Base-by-base conservation (phyloP, 495 filamentous ascomycete genomes). In the Aspergillus sclerotioniger region DNA sequence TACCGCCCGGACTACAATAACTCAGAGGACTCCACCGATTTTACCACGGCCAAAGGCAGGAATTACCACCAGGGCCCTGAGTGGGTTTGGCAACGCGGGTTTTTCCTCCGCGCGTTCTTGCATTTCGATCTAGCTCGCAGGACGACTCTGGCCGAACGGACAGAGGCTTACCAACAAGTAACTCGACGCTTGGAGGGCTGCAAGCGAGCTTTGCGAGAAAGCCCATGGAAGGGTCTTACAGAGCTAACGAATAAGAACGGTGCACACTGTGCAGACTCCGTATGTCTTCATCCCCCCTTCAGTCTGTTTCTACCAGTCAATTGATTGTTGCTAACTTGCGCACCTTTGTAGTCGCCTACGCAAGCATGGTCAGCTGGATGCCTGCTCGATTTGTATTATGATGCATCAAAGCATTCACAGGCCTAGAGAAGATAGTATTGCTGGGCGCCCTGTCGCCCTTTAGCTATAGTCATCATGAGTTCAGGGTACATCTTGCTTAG, bases 11-110 rank as follows among this genome's bases (percentile, higher is more conserved):
- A 92, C 76, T 99, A 99, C 76, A 86, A 84, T 76, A 99, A 99
- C 75, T 89, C 88, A 44, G 92, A 97, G 68, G 95, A 99, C 71
- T 90, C 84, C 10, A 83, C 80, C 35, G 90, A 96, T 67, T 98
- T 96, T 66, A 81, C 87, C 1, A 97, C 91, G 0, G 84, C 87
- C 55, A 98, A 98, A 65, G 95, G 95, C 13, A 80, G 95, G 16
- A 97, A 96, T 67, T 99, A 99, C 70, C 95, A 99, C 69, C 94
- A 98, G 71, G 95, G 95, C 1, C 95, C 95, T 0, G 95, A 99
- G 71, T 99, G 95, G 95, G 77, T 96, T n/a, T 99, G 95, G 95
- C 95, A 92, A 1, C 90, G 90, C 4, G 95, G 95, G 8, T 99
- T 89, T 80, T 98, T 93, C 78, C 78, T 97, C 15, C 83, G 95